Conservation (phyloP, 2,329 filamentous ascomycete genomes). For the Aspergillus sp. region DNA sequence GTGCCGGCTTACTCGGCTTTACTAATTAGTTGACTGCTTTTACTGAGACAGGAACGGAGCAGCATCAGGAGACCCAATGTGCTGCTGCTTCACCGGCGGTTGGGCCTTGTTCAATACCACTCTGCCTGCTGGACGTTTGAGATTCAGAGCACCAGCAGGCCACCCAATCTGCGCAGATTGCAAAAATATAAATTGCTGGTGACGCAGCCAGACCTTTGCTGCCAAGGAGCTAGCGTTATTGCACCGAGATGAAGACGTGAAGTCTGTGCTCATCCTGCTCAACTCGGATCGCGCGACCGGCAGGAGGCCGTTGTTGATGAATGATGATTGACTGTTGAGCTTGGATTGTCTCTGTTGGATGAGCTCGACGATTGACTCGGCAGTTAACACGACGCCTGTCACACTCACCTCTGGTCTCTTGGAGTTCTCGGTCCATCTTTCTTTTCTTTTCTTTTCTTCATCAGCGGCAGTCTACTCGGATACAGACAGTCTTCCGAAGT, state of each 20-base stretch:
- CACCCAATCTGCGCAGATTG: background rate
- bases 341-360: background rate
- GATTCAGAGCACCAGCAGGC: background rate
- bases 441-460: background rate
- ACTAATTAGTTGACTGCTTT: background rate
- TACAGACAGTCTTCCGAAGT: too few relatives aligned
- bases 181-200: constrained; percentile 1
- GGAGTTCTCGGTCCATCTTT: background rate
- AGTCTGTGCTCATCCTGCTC: constrained; percentile 9
- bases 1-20: background rate
- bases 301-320: background rate
- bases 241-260: constrained; percentile 2
- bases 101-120: too few relatives aligned
- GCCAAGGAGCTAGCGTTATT: background rate
- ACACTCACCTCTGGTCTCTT: background rate
- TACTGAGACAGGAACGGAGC: background rate
- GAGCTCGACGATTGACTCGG: background rate
- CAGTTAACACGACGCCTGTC: background rate
- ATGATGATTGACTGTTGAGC: background rate
- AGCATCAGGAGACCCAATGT: background rate
- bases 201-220: background rate
- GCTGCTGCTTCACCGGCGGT: too few relatives aligned
- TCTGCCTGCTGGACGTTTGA: background rate
- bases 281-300: constrained; percentile 5
- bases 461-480: background rate